Conservation (phyloP, 768 basidiomycete genomes). For the Panellus pusillus region DNA sequence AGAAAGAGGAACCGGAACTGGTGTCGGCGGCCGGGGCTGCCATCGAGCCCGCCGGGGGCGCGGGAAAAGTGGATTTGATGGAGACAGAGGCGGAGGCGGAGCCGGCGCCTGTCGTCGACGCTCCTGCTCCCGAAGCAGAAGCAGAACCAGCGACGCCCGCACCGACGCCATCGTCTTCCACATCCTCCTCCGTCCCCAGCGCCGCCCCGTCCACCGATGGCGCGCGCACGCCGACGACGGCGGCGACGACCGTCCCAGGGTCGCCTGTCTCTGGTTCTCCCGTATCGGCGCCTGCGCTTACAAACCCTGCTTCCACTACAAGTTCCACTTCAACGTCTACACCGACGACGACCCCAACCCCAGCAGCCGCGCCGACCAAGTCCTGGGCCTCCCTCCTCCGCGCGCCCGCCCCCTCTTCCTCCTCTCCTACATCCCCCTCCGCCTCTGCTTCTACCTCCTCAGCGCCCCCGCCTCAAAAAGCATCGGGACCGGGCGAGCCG, state of each 20-base stretch:
- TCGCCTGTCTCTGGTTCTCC: slow-evolving; percentile 64
- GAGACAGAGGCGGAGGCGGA: not conserved
- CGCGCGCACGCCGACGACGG: slow-evolving; percentile 36
- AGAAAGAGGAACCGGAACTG: not conserved
- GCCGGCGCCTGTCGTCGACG: not conserved
- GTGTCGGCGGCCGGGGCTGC: too few species aligned
- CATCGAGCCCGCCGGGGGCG: too few species aligned
- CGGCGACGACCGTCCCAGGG: slow-evolving; percentile 49
- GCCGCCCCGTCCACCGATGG: slow-evolving; percentile 50
- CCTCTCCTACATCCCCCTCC: slow-evolving; percentile 12
- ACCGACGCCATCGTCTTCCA: slow-evolving; percentile 3
- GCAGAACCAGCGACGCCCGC: not conserved
- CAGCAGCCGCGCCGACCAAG: slow-evolving; percentile 43
- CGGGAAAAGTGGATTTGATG: too few species aligned
- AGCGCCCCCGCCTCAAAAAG: too few species aligned
- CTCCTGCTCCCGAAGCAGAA: too few species aligned
- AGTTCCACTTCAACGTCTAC: not conserved
- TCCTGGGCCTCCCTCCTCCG: slow-evolving; percentile 78
- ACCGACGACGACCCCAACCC: slow-evolving; percentile 17
- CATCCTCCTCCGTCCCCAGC: slow-evolving; percentile 30
- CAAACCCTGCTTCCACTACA: not conserved
- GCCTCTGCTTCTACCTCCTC: not conserved
- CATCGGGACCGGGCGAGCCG: too few species aligned
- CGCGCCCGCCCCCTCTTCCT: slow-evolving; percentile 37
- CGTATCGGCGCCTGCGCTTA: slow-evolving; percentile 23